These are phyloP conservation scores for Helotiales sp. DNA, from an alignment of 2,329 filamentous ascomycete genomes.

Conservation along the genomic window DNA sequence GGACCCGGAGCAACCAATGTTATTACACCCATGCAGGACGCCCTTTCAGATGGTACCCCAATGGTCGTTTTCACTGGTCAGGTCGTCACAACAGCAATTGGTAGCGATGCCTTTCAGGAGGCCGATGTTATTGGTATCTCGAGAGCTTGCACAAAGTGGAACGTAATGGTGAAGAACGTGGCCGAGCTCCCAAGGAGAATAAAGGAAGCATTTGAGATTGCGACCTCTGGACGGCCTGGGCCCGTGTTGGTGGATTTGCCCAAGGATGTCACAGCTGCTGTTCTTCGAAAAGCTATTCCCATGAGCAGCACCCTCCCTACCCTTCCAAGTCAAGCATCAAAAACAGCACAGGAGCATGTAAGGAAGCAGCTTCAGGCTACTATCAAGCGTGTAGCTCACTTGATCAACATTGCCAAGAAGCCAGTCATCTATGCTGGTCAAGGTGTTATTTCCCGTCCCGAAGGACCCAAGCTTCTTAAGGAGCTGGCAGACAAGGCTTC, in stretches of 20 bases:
- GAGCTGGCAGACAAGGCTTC: conserved; percentile 86
- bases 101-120: conserved; percentile 96
- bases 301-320: conserved; percentile 58
- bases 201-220: conserved; percentile 98
- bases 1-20: conserved; percentile 96
- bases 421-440: conserved; percentile 94
- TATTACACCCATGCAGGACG: conserved; percentile 94
- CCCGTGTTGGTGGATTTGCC: conserved; percentile 94
- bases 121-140: conserved; percentile 94
- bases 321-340: conserved; percentile 82
- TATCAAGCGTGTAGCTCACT: conserved; percentile 73
- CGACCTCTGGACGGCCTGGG: conserved; percentile 88
- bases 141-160: conserved; percentile 96
- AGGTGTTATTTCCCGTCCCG: conserved; percentile 77
- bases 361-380: conserved; percentile 71
- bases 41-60: conserved; percentile 90
- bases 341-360: conserved; percentile 73
- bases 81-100: conserved; percentile 86
- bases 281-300: conserved; percentile 82
- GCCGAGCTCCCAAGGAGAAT: conserved; percentile 91
- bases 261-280: conserved; percentile 90
- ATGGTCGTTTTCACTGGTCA: conserved; percentile 96
- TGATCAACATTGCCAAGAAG: conserved; percentile 89
- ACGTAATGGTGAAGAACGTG: conserved; percentile 95
- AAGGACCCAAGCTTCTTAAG: conserved; percentile 77